These are phyloP conservation scores for Alternaria viburni DNA, from an alignment of 2,329 filamentous ascomycete genomes.

Conservation along the genomic window DNA sequence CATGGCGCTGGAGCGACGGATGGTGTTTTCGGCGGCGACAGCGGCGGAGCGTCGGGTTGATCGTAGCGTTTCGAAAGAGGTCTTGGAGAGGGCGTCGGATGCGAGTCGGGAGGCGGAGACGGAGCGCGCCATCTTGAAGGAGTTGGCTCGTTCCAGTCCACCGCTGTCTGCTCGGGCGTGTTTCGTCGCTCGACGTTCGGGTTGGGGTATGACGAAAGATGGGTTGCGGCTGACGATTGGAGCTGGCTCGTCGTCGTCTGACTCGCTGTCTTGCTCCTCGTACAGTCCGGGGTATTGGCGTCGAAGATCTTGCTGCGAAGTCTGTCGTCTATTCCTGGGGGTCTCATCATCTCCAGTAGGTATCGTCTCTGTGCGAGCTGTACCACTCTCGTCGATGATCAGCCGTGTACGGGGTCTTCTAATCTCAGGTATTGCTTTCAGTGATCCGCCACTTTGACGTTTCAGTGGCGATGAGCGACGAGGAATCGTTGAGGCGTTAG, in stretches of 20 bases:
- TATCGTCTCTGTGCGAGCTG: constrained; percentile 55
- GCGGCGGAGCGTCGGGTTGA: constrained; percentile 24
- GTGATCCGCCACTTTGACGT: constrained; percentile 49
- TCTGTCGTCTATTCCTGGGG: constrained; percentile 27
- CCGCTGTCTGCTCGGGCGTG: constrained; percentile 44
- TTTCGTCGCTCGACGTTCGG: constrained; percentile 42
- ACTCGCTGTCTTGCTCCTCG: constrained; percentile 49
- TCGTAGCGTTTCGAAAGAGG: constrained; percentile 39
- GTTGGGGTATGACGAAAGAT: constrained; percentile 44
- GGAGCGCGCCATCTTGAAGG: constrained; percentile 44
- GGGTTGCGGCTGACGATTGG: constrained; percentile 43
- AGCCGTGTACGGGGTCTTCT: constrained; percentile 52
- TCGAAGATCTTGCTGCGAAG: constrained; percentile 35
- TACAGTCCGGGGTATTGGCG: constrained; percentile 54
- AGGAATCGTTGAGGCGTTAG: constrained; percentile 41
- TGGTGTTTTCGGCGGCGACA: constrained; percentile 22
- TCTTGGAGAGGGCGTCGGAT: constrained; percentile 39
- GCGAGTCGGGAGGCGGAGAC: constrained; percentile 35
- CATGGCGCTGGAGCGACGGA: constrained; percentile 42
- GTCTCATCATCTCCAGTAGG: constrained; percentile 44
- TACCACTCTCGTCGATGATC: constrained; percentile 56
- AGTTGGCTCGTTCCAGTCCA: constrained; percentile 34
- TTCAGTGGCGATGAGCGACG: constrained; percentile 57
- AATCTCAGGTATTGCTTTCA: constrained; percentile 56
- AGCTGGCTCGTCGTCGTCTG: constrained; percentile 43